Evolutionary conservation across 768 basidiomycete species (phyloP).

Genomic region (Calocera cornea): DNA sequence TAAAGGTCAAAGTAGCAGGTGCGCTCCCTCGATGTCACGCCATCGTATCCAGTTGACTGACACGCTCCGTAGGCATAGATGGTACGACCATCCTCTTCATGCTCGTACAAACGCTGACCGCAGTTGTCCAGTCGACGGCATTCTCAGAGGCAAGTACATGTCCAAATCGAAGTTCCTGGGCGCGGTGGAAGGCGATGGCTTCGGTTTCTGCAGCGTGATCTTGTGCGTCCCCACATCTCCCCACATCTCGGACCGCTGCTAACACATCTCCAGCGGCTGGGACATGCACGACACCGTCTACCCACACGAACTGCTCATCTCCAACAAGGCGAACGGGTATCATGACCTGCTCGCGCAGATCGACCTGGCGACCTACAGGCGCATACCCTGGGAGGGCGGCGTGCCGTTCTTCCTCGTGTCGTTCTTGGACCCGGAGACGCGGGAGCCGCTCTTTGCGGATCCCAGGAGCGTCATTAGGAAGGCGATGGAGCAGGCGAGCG

Average conservation of each 20-base stretch:
- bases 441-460: constrained; percentile 61
- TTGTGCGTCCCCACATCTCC: constrained; percentile 48
- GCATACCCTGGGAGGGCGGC: constrained; percentile 83
- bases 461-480: constrained; percentile 69
- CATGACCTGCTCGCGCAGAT: constrained; percentile 75
- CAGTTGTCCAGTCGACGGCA: constrained; percentile 60
- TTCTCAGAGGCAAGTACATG: constrained; percentile 91
- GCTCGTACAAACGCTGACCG: too few species aligned
- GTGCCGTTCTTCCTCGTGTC: constrained; percentile 88
- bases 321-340: constrained; percentile 86
- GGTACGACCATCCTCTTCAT: constrained; percentile 41
- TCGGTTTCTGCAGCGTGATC: constrained; percentile 87
- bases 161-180: constrained; percentile 83
- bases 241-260: background rate
- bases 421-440: constrained; percentile 78
- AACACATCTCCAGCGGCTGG: constrained; percentile 51
- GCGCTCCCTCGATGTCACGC: constrained; percentile 22
- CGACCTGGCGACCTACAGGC: constrained; percentile 74
- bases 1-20: constrained; percentile 92
- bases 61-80: constrained; percentile 39
- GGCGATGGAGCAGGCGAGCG: constrained; percentile 38
- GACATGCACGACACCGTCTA: constrained; percentile 85
- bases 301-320: constrained; percentile 71
- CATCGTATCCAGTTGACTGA: background rate
- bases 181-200: constrained; percentile 58